Percentiles rank a stretch among this genome's conserved stretches.
Evolutionary conservation across 305 asterid species (phyloP).

Genomic region (Ilex paraguariensis): DNA sequence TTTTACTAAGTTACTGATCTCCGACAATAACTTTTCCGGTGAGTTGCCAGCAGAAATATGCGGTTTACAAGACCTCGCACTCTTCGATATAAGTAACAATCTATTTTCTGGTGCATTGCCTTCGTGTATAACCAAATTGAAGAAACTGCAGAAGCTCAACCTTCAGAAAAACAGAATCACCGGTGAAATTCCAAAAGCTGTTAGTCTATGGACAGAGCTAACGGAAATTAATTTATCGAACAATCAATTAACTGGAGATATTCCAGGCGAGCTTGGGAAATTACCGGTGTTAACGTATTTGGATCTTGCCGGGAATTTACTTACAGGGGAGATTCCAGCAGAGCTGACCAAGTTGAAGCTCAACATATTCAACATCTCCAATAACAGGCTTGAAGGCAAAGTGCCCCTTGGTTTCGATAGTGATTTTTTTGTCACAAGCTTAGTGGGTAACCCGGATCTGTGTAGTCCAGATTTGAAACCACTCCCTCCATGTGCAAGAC

Average conservation of each 20-base stretch:
- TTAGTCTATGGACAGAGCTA: conserved; percentile 42
- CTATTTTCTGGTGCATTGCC: conserved; percentile 61
- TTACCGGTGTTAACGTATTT: conserved; percentile 52
- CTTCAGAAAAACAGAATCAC: conserved; percentile 39
- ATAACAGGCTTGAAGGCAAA: conserved; percentile 65
- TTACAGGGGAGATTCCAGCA: conserved; percentile 56
- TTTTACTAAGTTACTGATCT: conserved; percentile 33
- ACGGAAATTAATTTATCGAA: conserved; percentile 58
- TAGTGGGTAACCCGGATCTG: conserved; percentile 55
- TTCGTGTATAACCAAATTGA: conserved; percentile 39
- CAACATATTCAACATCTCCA: conserved; percentile 50
- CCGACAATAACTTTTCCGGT: conserved; percentile 55
- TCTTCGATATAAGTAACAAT: conserved; percentile 46
- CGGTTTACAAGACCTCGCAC: conserved; percentile 31
- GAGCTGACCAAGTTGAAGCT: conserved; percentile 52
- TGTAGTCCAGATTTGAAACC: conserved; percentile 52
- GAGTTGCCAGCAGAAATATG: conserved; percentile 51
- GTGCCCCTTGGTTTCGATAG: conserved; percentile 45
- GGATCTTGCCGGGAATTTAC: conserved; percentile 53
- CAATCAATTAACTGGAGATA: conserved; percentile 48
- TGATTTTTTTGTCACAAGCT: conserved; percentile 30
- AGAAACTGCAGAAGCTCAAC: conserved; percentile 45
- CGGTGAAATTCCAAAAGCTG: conserved; percentile 50
- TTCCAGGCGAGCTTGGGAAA: conserved; percentile 54
- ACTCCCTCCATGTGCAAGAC: conserved; percentile 42